A percentile compares a stretch with the other conserved stretches of the same genome.
Conservation (phyloP, 441 rosid genomes). For the Gossypium lobatum region DNA sequence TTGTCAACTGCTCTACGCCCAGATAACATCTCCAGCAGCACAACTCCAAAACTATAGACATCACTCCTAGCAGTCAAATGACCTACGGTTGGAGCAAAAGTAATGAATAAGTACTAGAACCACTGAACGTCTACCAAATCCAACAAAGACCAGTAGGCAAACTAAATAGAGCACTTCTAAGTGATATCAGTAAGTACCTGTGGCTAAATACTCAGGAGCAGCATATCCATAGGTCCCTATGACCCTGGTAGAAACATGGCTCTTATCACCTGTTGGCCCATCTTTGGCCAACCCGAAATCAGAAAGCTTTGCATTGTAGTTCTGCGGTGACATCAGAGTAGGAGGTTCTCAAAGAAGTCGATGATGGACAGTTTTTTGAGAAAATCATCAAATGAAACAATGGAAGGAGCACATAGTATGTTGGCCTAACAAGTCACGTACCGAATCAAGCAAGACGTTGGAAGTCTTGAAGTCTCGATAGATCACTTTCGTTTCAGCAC, state of each 20-base stretch:
- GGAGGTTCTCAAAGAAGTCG: constrained; percentile 1
- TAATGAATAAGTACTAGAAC: neutral
- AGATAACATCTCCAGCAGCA: constrained; percentile 71
- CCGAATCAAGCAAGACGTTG: constrained; percentile 74
- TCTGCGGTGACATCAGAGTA: constrained; percentile 32
- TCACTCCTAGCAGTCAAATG: constrained; percentile 73
- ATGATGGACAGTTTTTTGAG: neutral
- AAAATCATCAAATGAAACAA: neutral
- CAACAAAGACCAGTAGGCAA: neutral
- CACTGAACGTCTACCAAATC: constrained; percentile 1
- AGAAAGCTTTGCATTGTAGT: constrained; percentile 82
- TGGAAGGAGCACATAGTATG: neutral
- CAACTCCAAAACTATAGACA: constrained; percentile 83
- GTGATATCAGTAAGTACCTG: constrained; percentile 35
- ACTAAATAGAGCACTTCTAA: neutral
- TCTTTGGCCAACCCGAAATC: constrained; percentile 94
- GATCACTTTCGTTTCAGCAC: constrained; percentile 63
- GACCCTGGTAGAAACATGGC: constrained; percentile 80
- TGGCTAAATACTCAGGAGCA: constrained; percentile 82
- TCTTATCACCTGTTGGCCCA: constrained; percentile 81
- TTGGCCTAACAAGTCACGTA: constrained; percentile 27
- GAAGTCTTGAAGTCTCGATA: constrained; percentile 86
- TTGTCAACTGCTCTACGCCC: constrained; percentile 74
- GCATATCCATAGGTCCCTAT: constrained; percentile 93
- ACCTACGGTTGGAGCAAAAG: constrained; percentile 31